phyloP scores from a whole-genome alignment of 176 grass and related monocot genomes.

The Chloris gayana region DNA sequence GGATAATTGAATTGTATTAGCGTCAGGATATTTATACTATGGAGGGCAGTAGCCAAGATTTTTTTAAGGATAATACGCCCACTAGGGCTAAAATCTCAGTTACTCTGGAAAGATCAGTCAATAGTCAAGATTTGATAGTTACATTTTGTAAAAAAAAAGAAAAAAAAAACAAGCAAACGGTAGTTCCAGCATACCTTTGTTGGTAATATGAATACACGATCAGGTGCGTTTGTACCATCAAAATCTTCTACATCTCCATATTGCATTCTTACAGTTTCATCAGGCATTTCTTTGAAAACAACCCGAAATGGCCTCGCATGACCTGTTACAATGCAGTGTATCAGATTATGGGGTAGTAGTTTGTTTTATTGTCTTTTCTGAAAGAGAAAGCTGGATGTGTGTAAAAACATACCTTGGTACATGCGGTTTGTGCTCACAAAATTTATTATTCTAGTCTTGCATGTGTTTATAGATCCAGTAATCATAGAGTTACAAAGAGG shows the following conservation, averaged over 20 bases:
- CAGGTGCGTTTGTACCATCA: conserved; percentile 57
- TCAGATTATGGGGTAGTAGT: conserved; percentile 17
- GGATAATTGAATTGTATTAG: conserved; percentile 7
- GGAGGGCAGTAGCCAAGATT: neutral
- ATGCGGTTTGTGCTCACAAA: conserved; percentile 49
- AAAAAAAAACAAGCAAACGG: no score
- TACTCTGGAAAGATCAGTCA: no score
- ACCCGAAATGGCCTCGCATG: conserved; percentile 55
- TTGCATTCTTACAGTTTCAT: conserved; percentile 91
- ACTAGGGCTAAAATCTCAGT: no score
- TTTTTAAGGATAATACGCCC: no score
- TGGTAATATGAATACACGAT: conserved; percentile 69
- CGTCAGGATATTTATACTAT: neutral
- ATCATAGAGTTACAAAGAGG: conserved; percentile 77
- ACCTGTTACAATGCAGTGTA: conserved; percentile 35
- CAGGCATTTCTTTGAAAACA: conserved; percentile 70
- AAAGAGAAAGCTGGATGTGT: conserved; percentile 3
- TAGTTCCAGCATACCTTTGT: conserved; percentile 55
- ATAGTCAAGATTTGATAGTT: neutral
- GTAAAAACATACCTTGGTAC: conserved; percentile 67
- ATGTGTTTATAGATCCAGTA: conserved; percentile 79
- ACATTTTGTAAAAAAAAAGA: neutral
- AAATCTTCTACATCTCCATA: conserved; percentile 82
- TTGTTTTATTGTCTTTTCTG: neutral
- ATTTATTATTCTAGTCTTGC: conserved; percentile 68